Evolutionary conservation across 305 asterid genomes (phyloP).

Genomic region (Striga hermonthica): DNA sequence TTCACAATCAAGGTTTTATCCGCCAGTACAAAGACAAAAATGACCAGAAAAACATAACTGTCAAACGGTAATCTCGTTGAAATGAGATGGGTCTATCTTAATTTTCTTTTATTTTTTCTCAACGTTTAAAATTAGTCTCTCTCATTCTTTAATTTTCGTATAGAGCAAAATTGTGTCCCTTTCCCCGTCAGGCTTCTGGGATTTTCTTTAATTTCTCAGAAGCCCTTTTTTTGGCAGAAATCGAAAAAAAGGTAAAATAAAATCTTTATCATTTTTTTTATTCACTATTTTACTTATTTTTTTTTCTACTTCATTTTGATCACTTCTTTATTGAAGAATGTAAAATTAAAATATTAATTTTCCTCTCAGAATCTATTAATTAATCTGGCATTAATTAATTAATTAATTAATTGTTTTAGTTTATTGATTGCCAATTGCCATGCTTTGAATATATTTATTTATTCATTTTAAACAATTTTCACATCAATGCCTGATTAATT

Average conservation of each 20-base stretch:
- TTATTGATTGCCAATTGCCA: too few relatives aligned
- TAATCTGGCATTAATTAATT: too few relatives aligned
- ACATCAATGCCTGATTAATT: too few relatives aligned
- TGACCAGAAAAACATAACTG: constrained; percentile 24
- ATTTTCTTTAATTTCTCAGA: constrained; percentile 32
- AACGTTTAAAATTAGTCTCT: not conserved
- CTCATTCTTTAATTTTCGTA: not conserved
- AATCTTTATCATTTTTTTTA: not conserved
- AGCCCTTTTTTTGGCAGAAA: constrained; percentile 15
- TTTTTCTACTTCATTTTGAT: not conserved
- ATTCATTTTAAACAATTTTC: too few relatives aligned
- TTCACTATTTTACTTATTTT: not conserved
- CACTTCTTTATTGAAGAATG: not conserved
- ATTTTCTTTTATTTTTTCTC: too few relatives aligned
- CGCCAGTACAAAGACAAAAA: not conserved
- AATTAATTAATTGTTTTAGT: too few relatives aligned
- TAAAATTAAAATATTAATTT: too few relatives aligned
- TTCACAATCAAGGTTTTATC: too few relatives aligned
- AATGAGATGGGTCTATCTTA: constrained; percentile 11
- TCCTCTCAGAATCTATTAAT: too few relatives aligned
- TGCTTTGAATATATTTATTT: too few relatives aligned
- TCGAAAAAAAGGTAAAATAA: not conserved
- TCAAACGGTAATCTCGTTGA: constrained; percentile 31
- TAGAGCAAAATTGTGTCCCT: constrained; percentile 17
- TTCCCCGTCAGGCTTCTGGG: constrained; percentile 35